These are phyloP conservation scores for Kurtzmaniella natalensis DNA, from an alignment of 1,139 yeast genomes.

Conservation along the genomic window DNA sequence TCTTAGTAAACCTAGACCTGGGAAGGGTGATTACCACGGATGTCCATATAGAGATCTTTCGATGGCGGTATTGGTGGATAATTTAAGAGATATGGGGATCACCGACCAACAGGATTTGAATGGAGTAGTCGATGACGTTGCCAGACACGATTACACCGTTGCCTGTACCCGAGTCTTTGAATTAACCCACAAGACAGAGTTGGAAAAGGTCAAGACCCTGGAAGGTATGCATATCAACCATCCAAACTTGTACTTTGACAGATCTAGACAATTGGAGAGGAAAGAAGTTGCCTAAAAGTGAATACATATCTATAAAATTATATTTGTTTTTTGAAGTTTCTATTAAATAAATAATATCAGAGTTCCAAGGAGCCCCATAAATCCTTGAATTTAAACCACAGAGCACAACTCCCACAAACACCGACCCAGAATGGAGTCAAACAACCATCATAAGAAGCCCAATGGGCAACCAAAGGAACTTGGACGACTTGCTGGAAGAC, in stretches of 20 bases:
- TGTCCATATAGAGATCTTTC: conserved; percentile 85
- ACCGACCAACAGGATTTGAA: conserved; percentile 58
- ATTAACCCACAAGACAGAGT: conserved; percentile 55
- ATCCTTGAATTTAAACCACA: conserved; percentile 42
- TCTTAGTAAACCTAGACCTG: conserved; percentile 67
- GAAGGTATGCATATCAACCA: conserved; percentile 63
- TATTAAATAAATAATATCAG: background rate
- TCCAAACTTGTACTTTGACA: conserved; percentile 84
- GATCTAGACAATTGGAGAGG: conserved; percentile 50
- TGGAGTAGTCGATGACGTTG: conserved; percentile 61
- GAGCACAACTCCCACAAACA: conserved; percentile 43
- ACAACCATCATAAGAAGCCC: conserved; percentile 55
- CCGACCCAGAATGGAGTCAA: conserved; percentile 51
- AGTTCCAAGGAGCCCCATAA: conserved; percentile 37
- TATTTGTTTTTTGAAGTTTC: too few species aligned
- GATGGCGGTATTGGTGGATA: conserved; percentile 52
- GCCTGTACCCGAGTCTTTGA: conserved; percentile 94
- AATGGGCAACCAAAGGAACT: conserved; percentile 53
- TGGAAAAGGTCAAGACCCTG: conserved; percentile 37
- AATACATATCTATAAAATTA: background rate
- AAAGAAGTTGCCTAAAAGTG: background rate
- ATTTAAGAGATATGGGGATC: conserved; percentile 66
- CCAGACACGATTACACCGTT: conserved; percentile 64
- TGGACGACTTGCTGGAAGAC: conserved; percentile 42
- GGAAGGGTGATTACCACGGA: conserved; percentile 75